Evolutionary conservation across 306 rosid species (phyloP), one percentile per base, ranked within the genome.

Genomic region (Pyrus pyrifolia): DNA sequence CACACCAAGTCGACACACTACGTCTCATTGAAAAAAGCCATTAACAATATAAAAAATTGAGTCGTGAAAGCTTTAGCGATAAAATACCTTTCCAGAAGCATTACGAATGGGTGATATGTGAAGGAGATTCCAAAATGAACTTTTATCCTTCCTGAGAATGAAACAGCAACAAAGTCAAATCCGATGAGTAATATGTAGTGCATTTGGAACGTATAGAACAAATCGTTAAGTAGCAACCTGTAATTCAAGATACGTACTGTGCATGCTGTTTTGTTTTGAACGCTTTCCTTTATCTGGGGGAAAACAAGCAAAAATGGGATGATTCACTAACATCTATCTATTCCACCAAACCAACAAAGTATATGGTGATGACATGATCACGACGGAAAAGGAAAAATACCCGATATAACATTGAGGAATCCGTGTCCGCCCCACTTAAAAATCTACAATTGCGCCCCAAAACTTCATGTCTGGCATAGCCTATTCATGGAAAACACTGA

Each of bases 231-330:
- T 75, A 72, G 89, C 61, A 86, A 96, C 99, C 99, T 96, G 98
- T 92, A 96, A 89, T 89, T 96, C 91, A 96, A 89, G 81, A 92
- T 87, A 86, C 88, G 93, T 82, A 92, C 95, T 76, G 99, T 92
- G 88, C 98, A 88, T 72, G 95, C 87, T 84, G 79, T 91, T 71
- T 89, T 88, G 65, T 72, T 51, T 80, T 77, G 80, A 83, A 96
- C 71, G 85, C 90, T 88, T 79, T 92, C 96, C 86, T 86, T 85
- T 80, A 96, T 88, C 99, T 96, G 90, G 44, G 79, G 44, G 82
- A 78, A 81, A 81, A 69, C 29, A 51, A 73, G 72, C 46, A 71
- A 80, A 59, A 52, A 45, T 45, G 78, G 33, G 61, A 44, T 74
- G 49, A 55, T 30, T 15, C 58, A 44, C 58, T 44, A 25, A 11